These are phyloP conservation scores for Ogataea neopini DNA, from an alignment of 805 yeast genomes.

Conservation along the genomic window DNA sequence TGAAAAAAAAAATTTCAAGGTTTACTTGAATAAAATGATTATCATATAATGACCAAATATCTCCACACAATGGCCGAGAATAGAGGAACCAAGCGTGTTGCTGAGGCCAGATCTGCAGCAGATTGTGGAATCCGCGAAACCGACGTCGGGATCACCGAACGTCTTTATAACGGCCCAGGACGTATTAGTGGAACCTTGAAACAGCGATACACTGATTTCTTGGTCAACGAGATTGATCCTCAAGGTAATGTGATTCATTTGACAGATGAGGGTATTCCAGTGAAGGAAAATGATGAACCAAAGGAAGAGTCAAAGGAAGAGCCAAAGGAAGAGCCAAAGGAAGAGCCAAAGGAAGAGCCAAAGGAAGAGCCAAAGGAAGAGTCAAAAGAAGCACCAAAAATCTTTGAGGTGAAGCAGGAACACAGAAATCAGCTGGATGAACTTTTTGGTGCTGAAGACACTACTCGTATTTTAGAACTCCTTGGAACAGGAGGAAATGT, in stretches of 20 bases:
- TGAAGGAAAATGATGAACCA: slow-evolving; percentile 41
- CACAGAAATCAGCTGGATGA: slow-evolving; percentile 49
- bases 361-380: slow-evolving; percentile 34
- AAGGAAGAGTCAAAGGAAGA: slow-evolving; percentile 38
- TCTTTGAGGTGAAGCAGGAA: slow-evolving; percentile 37
- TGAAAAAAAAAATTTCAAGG: not conserved
- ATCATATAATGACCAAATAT: not conserved
- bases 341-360: slow-evolving; percentile 42
- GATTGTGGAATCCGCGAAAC: slow-evolving; percentile 55
- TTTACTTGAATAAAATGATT: no score
- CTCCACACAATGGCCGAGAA: not conserved
- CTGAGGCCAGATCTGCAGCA: slow-evolving; percentile 8
- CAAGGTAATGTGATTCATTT: slow-evolving; percentile 74
- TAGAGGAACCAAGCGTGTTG: not conserved
- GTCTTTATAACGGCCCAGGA: slow-evolving; percentile 48
- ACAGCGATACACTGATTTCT: slow-evolving; percentile 89
- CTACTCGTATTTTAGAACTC: slow-evolving; percentile 53
- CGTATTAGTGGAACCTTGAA: slow-evolving; percentile 83
- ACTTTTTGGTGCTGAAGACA: slow-evolving; percentile 60
- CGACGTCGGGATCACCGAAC: slow-evolving; percentile 88
- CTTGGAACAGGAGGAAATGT: slow-evolving; percentile 54
- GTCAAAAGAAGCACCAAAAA: not conserved
- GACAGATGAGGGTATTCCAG: slow-evolving; percentile 66
- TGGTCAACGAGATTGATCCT: slow-evolving; percentile 82
- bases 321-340: slow-evolving; percentile 36